These are phyloP conservation scores for Pontederia paniculata DNA, from an alignment of 176 grass and related monocot species.

Conservation along the genomic window DNA sequence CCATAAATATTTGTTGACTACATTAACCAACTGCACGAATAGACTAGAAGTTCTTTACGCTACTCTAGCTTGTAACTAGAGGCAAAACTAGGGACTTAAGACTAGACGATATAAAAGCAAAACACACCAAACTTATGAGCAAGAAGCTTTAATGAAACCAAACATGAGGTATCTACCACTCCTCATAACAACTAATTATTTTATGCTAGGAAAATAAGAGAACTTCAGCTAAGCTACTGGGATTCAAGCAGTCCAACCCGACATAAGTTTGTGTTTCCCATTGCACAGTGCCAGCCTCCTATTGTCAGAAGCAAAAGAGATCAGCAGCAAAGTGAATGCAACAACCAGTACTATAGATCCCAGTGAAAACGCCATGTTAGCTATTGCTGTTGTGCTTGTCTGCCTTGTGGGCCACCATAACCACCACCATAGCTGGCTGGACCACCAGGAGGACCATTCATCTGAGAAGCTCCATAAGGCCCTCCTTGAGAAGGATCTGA, in stretches of 20 bases:
- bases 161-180: slow-evolving; percentile 5
- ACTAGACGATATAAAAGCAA: not conserved
- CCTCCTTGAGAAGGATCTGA: slow-evolving; percentile 68
- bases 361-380: not conserved
- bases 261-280: not conserved
- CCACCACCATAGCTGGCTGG: slow-evolving; percentile 64
- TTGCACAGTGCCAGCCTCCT: not conserved
- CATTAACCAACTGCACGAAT: slow-evolving; percentile 2
- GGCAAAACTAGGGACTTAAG: slow-evolving; percentile 1
- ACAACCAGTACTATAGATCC: not conserved
- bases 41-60: not conserved
- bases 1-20: slow-evolving; percentile 11
- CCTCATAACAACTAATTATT: slow-evolving; percentile 15
- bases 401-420: slow-evolving; percentile 67
- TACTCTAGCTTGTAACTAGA: slow-evolving; percentile 19
- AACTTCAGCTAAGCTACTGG: slow-evolving; percentile 14
- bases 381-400: slow-evolving; percentile 67
- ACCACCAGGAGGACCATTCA: slow-evolving; percentile 58
- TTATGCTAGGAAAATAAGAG: slow-evolving; percentile 5
- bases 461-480: slow-evolving; percentile 43
- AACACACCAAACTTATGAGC: slow-evolving; percentile 12
- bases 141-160: slow-evolving; percentile 4
- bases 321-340: slow-evolving; percentile 4
- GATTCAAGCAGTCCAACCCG: slow-evolving; percentile 26
- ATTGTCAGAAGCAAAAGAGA: not conserved